These are phyloP conservation scores for Lichenothelia convexa DNA, from an alignment of 495 filamentous ascomycete species.

Conservation along the genomic window DNA sequence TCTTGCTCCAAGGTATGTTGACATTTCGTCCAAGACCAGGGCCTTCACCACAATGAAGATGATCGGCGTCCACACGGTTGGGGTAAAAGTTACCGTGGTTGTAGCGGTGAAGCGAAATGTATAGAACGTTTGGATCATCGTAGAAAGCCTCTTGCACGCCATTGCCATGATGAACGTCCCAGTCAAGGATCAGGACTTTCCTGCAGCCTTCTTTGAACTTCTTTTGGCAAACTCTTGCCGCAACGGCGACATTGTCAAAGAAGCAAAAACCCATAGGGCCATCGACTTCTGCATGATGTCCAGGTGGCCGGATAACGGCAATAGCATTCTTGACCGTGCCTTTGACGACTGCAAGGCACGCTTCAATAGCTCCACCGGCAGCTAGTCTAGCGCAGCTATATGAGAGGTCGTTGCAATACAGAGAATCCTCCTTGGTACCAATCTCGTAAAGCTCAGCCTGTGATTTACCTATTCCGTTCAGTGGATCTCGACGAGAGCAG, in stretches of 20 bases:
- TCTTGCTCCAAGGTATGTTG: constrained; percentile 83
- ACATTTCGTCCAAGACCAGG: constrained; percentile 70
- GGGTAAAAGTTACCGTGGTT: constrained; percentile 74
- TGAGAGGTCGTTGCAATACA: constrained; percentile 75
- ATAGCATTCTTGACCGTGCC: constrained; percentile 82
- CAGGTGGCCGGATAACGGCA: constrained; percentile 83
- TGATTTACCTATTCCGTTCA: constrained; percentile 24
- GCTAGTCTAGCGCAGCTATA: constrained; percentile 66
- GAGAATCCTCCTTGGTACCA: constrained; percentile 54
- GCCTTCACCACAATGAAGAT: constrained; percentile 56
- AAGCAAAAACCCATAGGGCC: constrained; percentile 84
- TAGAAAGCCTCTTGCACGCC: constrained; percentile 96
- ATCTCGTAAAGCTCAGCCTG: constrained; percentile 46
- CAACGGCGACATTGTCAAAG: constrained; percentile 92
- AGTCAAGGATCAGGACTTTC: constrained; percentile 86
- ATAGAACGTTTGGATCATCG: constrained; percentile 81
- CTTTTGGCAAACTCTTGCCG: constrained; percentile 61
- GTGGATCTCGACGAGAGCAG: constrained; percentile 1
- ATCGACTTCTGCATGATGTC: constrained; percentile 81
- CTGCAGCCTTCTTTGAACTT: constrained; percentile 60
- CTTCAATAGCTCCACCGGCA: constrained; percentile 90
- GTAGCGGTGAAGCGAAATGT: constrained; percentile 91
- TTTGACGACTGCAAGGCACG: constrained; percentile 62
- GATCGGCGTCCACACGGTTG: constrained; percentile 50
- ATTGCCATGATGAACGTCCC: constrained; percentile 81